Evolutionary conservation across 1,139 yeast species (phyloP).

Genomic region (Magnusiomyces sp.): DNA sequence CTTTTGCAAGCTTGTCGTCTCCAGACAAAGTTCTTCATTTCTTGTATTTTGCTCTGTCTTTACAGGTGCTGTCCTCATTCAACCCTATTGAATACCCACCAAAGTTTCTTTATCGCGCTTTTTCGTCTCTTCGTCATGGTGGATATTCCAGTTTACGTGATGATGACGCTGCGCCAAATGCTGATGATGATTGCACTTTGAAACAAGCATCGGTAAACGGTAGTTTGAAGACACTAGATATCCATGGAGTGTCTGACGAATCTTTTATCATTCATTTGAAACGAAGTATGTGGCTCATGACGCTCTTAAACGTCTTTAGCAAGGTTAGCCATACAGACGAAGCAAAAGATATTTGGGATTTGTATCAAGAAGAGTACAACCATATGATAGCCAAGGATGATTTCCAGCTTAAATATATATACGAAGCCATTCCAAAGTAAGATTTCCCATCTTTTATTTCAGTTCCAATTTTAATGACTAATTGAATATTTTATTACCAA

Average conservation of each 20-base stretch:
- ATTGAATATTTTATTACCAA: neutral
- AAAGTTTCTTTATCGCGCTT: neutral
- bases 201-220: neutral
- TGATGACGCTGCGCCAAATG: neutral
- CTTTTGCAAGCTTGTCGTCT: neutral
- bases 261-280: neutral
- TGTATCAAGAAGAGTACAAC: neutral
- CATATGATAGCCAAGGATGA: neutral
- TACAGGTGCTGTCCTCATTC: slow-evolving; percentile 2
- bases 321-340: slow-evolving; percentile 1
- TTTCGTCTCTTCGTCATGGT: neutral
- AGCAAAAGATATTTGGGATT: slow-evolving; percentile 6
- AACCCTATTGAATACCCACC: neutral
- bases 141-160: neutral
- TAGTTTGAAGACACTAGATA: neutral
- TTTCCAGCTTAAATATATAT: neutral
- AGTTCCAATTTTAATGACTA: no score
- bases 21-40: neutral
- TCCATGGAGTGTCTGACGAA: neutral
- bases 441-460: neutral
- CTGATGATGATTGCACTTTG: neutral
- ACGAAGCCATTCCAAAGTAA: neutral
- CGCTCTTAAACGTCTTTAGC: neutral
- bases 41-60: slow-evolving; percentile 1
- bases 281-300: slow-evolving; percentile 3